These are phyloP conservation scores for Euphorbia tirucalli DNA, from an alignment of 345 rosid genomes.

Conservation along the genomic window DNA sequence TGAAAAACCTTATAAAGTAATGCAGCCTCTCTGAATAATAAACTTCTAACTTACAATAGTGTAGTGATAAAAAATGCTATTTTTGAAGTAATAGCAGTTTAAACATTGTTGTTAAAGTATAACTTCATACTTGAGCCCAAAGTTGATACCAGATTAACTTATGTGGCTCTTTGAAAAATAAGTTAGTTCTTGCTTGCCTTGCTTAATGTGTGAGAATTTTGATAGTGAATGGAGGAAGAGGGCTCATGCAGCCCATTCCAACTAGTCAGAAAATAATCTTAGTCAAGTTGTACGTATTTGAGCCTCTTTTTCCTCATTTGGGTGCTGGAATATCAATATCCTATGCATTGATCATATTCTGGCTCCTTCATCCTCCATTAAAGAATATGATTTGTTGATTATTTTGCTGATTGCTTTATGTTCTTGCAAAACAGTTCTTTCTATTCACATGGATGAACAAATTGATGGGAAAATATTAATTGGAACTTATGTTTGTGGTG, in stretches of 20 bases:
- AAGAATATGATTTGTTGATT: neutral
- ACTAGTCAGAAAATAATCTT: neutral
- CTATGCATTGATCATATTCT: neutral
- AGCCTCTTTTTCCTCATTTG: neutral
- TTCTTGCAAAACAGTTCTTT: slow-evolving; percentile 46
- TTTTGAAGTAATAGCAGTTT: neutral
- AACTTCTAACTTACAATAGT: no score
- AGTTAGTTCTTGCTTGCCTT: neutral
- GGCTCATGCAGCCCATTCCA: neutral
- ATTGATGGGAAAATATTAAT: slow-evolving; percentile 89
- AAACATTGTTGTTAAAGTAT: neutral
- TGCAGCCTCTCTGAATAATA: neutral
- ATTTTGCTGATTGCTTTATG: neutral
- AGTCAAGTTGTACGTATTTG: neutral
- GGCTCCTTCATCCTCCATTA: no score
- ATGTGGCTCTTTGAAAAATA: neutral
- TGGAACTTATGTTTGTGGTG: slow-evolving; percentile 89
- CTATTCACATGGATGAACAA: slow-evolving; percentile 96
- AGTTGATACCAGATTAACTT: neutral
- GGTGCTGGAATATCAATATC: slow-evolving; percentile 1
- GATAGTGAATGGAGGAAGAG: neutral
- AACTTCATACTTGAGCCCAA: neutral
- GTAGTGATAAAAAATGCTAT: neutral
- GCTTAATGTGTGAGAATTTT: neutral
- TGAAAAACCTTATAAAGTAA: neutral